A percentile compares a stretch with the other conserved stretches of the same genome.
phyloP scores from a whole-genome alignment of 495 filamentous ascomycete genomes.

The Pseudomonodictys pantanalensis region DNA sequence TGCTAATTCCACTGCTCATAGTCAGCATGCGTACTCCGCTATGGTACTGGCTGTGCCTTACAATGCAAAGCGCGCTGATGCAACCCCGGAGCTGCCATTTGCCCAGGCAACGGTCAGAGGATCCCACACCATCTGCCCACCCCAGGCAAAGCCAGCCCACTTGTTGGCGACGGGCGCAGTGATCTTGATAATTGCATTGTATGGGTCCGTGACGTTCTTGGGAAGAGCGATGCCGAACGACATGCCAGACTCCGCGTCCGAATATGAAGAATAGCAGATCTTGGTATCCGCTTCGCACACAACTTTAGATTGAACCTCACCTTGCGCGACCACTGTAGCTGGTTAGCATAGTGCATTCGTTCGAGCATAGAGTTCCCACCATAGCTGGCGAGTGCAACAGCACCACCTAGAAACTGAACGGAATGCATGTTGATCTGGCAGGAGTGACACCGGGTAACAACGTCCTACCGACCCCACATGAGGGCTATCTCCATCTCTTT shows the following conservation, averaged over 20 bases:
- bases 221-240: constrained; percentile 27
- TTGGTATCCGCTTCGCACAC: constrained; percentile 19
- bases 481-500: constrained; percentile 14
- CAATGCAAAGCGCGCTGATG: constrained; percentile 27
- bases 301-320: constrained; percentile 10
- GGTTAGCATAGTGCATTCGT: background rate
- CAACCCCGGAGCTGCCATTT: constrained; percentile 15
- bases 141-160: constrained; percentile 29
- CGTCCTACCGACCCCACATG: background rate
- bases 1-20: constrained; percentile 31
- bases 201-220: constrained; percentile 17
- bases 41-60: background rate
- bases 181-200: constrained; percentile 27
- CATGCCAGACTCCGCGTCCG: constrained; percentile 12
- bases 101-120: constrained; percentile 27
- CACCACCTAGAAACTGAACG: constrained; percentile 17
- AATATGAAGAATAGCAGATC: constrained; percentile 22
- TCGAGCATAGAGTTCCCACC: background rate
- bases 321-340: constrained; percentile 1
- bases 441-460: background rate
- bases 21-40: constrained; percentile 5
- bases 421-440: constrained; percentile 22
- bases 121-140: constrained; percentile 30
- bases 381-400: constrained; percentile 20
- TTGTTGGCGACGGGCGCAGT: constrained; percentile 10